Base-by-base conservation (phyloP, 2,329 filamentous ascomycete species). In the Scleromitrula shiraiana region DNA sequence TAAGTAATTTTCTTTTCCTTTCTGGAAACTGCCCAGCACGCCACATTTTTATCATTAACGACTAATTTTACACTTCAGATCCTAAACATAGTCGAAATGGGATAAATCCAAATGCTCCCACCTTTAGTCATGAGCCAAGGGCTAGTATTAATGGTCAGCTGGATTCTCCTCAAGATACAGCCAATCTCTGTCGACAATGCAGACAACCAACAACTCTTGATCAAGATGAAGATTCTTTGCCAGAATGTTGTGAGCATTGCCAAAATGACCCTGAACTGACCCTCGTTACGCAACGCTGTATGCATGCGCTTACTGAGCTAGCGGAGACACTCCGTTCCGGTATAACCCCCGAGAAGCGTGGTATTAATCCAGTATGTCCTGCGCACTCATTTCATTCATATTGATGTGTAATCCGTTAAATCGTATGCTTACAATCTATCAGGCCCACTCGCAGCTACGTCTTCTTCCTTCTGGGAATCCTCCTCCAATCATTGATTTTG, bases 241-340 rank as follows among this genome's bases (percentile, higher is more conserved):
- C 43, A 29, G 52, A 53, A n/a, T 53, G 54, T 41, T 56, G 52
- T 41, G 59, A 58, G 43, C 45, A 49, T 23, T 58, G 55, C 53
- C 51, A 50, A 42, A 55, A 41, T 26, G 47, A 56, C 46, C 55
- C 58, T 15, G 58, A 58, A 32, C 49, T 60, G 8, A 50, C 49
- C 37, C 46, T 43, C 41, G 49, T 58, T 41, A 54, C 55, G 23
- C 49, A 57, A 46, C 46, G 50, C 56, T 55, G 57, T 54, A 56
- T n/a, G 47, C 50, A 27, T 54, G 49, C n/a, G 54, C 58, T 62
- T 52, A 61, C 53, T 58, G 48, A 61, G 50, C 54, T 62, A 30
- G 55, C 51, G 52, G 52, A 54, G 15, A 62, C 57, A 15, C 59
- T 63, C 45, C 40, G 50, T 54, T 56, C 50, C 48, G 56, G 57